Base-by-base conservation (phyloP, 331 rosid species). In the Malus hybrid region DNA sequence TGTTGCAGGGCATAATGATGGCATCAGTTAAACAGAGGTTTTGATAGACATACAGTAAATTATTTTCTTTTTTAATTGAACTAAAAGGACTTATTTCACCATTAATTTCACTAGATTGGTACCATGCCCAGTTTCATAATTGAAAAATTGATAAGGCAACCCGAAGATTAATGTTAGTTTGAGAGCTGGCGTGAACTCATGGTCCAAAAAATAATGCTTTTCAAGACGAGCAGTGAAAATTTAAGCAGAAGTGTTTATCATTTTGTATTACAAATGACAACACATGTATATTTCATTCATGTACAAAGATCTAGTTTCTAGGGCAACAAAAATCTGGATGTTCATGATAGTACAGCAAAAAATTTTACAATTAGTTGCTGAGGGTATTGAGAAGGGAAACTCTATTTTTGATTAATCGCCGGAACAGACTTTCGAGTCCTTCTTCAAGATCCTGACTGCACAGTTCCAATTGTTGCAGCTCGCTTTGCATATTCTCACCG, bases 371-470 rank as follows among this genome's bases (percentile, higher is more conserved):
- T 71, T 74, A 79, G 61, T 75, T 71, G 78, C 83, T 89, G 68
- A 87, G 85, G 65, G 84, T 87, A 79, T 93, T 93, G 62, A 93
- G 94, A 79, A 88, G 86, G 63, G 89, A 83, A 75, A 93, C 94
- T 84, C 96, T 84, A 33, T 84, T 90, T 77, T 75, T 88, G 73
- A 90, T 89, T 68, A 88, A 77, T 65, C 86, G 86, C 64, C 88
- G 79, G 56, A 84, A 86, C 16, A 90, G 30, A 64, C 86, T 67
- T 39, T 88, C 89, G 14, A 86, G 76, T 29, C 77, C 77, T 60
- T 77, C 86, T 67, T 84, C 86, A 28, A 86, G 78, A 58, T 81
- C 88, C 68, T 79, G 86, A 57, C 64, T 70, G 64, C 85, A 64
- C 10, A 65, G 56, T 56, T 87, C 90, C 58, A 84, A 67, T 12